Conservation (phyloP, 495 filamentous ascomycete species). For the Neurospora sp. region DNA sequence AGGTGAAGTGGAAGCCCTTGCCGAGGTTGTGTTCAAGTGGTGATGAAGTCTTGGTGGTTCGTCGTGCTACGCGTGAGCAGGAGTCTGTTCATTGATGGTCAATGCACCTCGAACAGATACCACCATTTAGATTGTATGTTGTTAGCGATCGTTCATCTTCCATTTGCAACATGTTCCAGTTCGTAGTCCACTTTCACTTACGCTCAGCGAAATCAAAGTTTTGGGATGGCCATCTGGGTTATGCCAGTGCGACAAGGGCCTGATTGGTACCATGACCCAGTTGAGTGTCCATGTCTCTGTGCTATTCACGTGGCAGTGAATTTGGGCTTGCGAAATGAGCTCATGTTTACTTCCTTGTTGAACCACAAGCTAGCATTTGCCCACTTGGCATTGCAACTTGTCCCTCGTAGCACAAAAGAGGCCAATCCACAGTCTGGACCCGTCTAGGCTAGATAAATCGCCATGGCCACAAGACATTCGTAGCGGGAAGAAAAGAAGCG, state of each 20-base stretch:
- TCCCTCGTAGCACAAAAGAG: neutral
- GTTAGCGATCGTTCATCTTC: neutral
- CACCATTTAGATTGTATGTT: neutral
- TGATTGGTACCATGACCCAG: neutral
- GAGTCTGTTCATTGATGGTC: neutral
- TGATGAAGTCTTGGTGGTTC: neutral
- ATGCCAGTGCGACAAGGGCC: neutral
- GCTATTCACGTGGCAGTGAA: neutral
- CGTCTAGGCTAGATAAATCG: neutral
- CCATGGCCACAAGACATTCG: neutral
- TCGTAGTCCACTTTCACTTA: neutral
- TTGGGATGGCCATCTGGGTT: neutral
- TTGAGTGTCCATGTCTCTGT: neutral
- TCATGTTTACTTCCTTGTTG: neutral
- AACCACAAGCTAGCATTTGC: neutral
- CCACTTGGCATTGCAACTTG: neutral
- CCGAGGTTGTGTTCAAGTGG: neutral
- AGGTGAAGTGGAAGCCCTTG: neutral
- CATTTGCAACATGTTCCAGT: neutral
- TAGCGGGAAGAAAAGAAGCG: neutral
- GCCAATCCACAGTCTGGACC: neutral
- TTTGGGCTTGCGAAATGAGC: neutral
- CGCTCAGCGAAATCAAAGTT: neutral
- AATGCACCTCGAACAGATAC: neutral
- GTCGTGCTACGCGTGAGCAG: neutral